Evolutionary conservation across 176 grass and related monocot species (phyloP), one percentile per base, ranked within the genome.

Genomic region (Aegilops bicornis): DNA sequence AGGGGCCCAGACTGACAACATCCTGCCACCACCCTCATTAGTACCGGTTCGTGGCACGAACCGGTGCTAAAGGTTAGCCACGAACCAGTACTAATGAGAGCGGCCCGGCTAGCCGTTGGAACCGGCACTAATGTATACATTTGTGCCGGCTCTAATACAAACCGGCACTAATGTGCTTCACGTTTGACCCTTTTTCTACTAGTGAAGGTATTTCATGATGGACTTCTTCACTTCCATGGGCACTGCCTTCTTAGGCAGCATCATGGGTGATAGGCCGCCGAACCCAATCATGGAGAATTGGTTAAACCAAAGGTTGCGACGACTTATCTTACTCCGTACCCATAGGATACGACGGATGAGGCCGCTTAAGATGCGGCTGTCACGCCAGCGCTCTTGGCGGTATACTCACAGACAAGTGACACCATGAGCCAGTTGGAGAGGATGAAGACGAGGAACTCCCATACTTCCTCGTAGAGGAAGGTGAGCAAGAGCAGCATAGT

Each of bases 341-440:
- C 42, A 68, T 0, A 69, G 2, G 25, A 82, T 68, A 17, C 42
- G 0, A 3, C 27, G 25, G 43, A 82, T 45, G 17, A 33, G 8
- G 14, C 73, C 8, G 1, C 73, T 12, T 25, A 19, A 22, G 24
- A 30, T 5, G 3, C 20, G 39, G 71, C 71, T 27, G 3, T 27
- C 23, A 4, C 77, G 7, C 9, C 20, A n/a, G 5, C 0, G 8
- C 10, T 5, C 30, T 72, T 8, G 33, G 67, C 1, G 35, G n/a
- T 22, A 35, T 84, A 75, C 8, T 17, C 11, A 9, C 48, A 63
- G 23, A 75, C 6, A 2, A 75, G 69, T 0, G 48, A 75, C 32
- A 84, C 69, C n/a, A 62, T 40, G 69, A 84, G 5, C 82, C 82
- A 84, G 35, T 84, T 73, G 82, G 82, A 84, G 50, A 75, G 33